Base-by-base conservation (phyloP, 2,329 filamentous ascomycete species). In the Fusarium heterosporum region DNA sequence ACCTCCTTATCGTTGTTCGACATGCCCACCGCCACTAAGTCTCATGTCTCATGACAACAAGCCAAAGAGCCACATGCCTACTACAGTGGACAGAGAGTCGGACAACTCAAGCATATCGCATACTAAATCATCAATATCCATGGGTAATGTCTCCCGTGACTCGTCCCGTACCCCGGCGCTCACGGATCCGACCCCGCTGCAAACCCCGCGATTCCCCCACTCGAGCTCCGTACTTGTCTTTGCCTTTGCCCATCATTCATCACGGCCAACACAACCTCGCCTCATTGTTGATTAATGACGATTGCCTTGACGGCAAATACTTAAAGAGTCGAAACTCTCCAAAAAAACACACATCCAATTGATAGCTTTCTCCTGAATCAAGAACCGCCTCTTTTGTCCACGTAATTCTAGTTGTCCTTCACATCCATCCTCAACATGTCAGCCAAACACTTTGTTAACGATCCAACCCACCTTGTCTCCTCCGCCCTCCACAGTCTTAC, bases 401-500 rank as follows among this genome's bases (percentile, higher is more conserved):
- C n/a, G 46, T 47, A 63, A 36, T 38, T 25, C 25, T 32, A 12
- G 29, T 42, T 58, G 51, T 58, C 14, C 34, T 56, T 62, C 39
- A 45, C 39, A 7, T 43, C 25, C 28, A 22, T n/a, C 39, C 32
- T 39, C 68, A 74, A 36, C 69, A 82, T 82, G 80, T 87, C 87
- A 30, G 76, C 83, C 62, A 96, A 96, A 83, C 94, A 97, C 81
- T 97, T 97, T 83, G 88, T 97, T 83, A 89, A 93, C 78, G 91
- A 96, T 76, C 89, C 93, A 40, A 87, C 89, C 52, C 85, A 91
- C 74, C 87, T 97, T 50, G 93, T 97, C 76, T 85, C 87, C 75
- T 84, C 88, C 40, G 92, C 94, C 42, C 88, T 97, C 19, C 85
- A 89, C 72, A 89, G 90, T 65, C 84, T 96, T 32, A 95, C 93